Evolutionary conservation across 495 filamentous ascomycete genomes (phyloP).

Genomic region (Aspergillus kassunensis): DNA sequence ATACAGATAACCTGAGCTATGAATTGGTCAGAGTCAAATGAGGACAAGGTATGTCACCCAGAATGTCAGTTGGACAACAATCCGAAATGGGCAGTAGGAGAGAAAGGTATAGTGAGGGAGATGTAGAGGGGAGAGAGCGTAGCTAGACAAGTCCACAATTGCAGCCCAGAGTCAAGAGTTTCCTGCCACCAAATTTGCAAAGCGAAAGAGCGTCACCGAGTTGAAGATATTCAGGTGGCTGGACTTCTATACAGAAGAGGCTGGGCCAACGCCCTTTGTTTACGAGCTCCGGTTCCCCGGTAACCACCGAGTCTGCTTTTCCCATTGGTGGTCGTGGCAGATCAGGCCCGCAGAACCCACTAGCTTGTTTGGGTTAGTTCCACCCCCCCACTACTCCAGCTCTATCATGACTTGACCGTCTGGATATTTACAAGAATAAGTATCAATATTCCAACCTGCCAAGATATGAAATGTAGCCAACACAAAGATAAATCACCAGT

Average conservation of each 20-base stretch:
- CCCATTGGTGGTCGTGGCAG: too few species aligned
- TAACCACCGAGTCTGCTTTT: too few species aligned
- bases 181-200: slow-evolving; percentile 20
- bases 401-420: too few species aligned
- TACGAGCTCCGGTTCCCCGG: slow-evolving; percentile 37
- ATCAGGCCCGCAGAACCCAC: too few species aligned
- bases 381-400: too few species aligned
- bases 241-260: slow-evolving; percentile 29
- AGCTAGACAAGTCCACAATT: slow-evolving; percentile 31
- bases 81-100: slow-evolving; percentile 15
- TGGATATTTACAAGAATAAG: background rate
- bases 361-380: too few species aligned
- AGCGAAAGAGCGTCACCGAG: slow-evolving; percentile 5
- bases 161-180: slow-evolving; percentile 21
- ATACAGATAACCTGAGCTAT: slow-evolving; percentile 12
- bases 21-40: slow-evolving; percentile 10
- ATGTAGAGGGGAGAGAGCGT: slow-evolving; percentile 28
- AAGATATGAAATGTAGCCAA: background rate
- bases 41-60: background rate
- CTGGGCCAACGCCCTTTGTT: slow-evolving; percentile 49
- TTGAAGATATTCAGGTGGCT: slow-evolving; percentile 21
- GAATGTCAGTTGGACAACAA: slow-evolving; percentile 5
- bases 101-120: slow-evolving; percentile 18
- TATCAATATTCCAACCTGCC: background rate
- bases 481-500: too few species aligned